phyloP scores from a whole-genome alignment of 371 early-diverging fungal species.

The Coemansia sp. region DNA sequence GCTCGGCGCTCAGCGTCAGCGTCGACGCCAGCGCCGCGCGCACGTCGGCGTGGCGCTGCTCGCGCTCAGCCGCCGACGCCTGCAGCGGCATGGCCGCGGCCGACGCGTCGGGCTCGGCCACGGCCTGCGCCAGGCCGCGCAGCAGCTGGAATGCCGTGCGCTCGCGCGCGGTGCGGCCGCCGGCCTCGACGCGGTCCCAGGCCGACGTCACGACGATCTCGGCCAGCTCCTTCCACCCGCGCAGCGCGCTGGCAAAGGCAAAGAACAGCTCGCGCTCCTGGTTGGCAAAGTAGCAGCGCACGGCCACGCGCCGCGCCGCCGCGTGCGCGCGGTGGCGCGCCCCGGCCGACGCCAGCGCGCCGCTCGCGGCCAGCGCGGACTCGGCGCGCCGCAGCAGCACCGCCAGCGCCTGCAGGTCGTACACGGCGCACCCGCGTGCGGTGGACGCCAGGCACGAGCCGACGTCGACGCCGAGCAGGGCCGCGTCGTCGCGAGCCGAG shows the following conservation, averaged over 20 bases:
- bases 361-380: slow-evolving; percentile 54
- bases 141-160: slow-evolving; percentile 47
- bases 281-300: slow-evolving; percentile 61
- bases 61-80: slow-evolving; percentile 28
- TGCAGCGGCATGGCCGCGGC: too few relatives aligned
- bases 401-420: slow-evolving; percentile 64
- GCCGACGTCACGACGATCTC: slow-evolving; percentile 67
- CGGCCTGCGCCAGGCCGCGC: slow-evolving; percentile 24
- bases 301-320: slow-evolving; percentile 58
- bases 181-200: slow-evolving; percentile 51
- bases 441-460: slow-evolving; percentile 54
- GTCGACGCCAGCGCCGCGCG: slow-evolving; percentile 40
- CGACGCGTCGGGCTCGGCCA: slow-evolving; percentile 32
- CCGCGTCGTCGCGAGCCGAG: slow-evolving; percentile 11
- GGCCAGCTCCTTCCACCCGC: slow-evolving; percentile 80
- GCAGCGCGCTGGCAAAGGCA: slow-evolving; percentile 62
- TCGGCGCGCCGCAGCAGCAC: slow-evolving; percentile 55
- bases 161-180: slow-evolving; percentile 31
- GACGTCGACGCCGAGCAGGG: slow-evolving; percentile 29
- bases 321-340: slow-evolving; percentile 53
- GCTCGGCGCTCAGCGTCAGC: slow-evolving; percentile 35
- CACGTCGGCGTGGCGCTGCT: slow-evolving; percentile 39
- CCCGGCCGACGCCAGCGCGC: slow-evolving; percentile 51
- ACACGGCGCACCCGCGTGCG: slow-evolving; percentile 60
- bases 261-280: slow-evolving; percentile 62